A percentile compares a stretch with the other conserved stretches of the same genome.
Evolutionary conservation across 768 basidiomycete species (phyloP).

Genomic region (Thelephora aurantiotincta): DNA sequence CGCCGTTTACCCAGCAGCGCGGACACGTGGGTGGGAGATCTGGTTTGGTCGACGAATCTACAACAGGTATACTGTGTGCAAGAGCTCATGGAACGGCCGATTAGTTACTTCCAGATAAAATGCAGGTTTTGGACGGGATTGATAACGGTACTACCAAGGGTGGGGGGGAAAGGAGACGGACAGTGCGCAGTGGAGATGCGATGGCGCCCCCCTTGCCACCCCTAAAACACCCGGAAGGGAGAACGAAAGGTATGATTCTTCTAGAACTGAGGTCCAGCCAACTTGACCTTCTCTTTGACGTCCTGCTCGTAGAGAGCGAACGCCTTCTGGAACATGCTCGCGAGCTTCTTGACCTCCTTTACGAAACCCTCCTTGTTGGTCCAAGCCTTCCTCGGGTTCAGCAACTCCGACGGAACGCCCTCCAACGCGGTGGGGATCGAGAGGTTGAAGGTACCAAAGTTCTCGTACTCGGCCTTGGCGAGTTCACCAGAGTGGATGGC

Average conservation of each 20-base stretch:
- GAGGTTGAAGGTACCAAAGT: conserved; percentile 71
- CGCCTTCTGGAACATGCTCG: conserved; percentile 87
- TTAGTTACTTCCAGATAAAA: no score
- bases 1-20: no score
- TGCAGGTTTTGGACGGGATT: no score
- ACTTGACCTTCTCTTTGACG: conserved; percentile 64
- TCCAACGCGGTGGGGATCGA: conserved; percentile 71
- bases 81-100: no score
- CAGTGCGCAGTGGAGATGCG: no score
- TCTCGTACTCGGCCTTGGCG: conserved; percentile 77
- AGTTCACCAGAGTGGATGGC: conserved; percentile 92
- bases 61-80: no score
- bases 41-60: no score
- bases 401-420: conserved; percentile 81
- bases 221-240: no score
- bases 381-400: conserved; percentile 86
- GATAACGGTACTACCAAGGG: no score
- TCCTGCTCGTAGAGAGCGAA: conserved; percentile 86
- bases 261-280: conserved; percentile 54
- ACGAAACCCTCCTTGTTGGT: conserved; percentile 79
- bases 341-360: conserved; percentile 79
- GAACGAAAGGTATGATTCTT: not conserved
- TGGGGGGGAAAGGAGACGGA: no score
- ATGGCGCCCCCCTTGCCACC: no score
- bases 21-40: no score